Evolutionary conservation across 306 rosid genomes (phyloP).

Genomic region (Hylodesmum podocarpum): DNA sequence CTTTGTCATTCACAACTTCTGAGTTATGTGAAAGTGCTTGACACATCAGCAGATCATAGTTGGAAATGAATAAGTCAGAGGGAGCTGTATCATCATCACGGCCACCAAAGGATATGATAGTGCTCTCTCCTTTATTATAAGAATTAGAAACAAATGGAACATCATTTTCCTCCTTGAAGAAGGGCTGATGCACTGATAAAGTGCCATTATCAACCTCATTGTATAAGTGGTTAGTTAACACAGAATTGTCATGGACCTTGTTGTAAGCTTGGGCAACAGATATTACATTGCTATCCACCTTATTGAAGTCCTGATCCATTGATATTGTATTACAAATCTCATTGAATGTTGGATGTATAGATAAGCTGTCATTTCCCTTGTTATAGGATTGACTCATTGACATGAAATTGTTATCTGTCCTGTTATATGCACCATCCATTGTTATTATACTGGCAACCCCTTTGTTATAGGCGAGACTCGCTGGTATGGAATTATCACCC

Average conservation of each 20-base stretch:
- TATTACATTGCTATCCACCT: slow-evolving; percentile 40
- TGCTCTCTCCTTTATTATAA: slow-evolving; percentile 62
- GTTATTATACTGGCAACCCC: slow-evolving; percentile 42
- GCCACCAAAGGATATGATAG: slow-evolving; percentile 79
- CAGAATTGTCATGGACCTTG: slow-evolving; percentile 38
- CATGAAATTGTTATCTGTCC: slow-evolving; percentile 48
- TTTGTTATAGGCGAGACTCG: slow-evolving; percentile 46
- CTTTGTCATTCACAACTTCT: slow-evolving; percentile 45
- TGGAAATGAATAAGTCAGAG: slow-evolving; percentile 41
- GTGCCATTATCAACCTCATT: slow-evolving; percentile 38
- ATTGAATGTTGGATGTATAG: slow-evolving; percentile 51
- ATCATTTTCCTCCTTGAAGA: slow-evolving; percentile 36
- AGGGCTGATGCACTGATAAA: slow-evolving; percentile 33
- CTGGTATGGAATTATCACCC: slow-evolving; percentile 41
- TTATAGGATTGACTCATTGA: slow-evolving; percentile 53
- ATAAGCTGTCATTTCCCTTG: slow-evolving; percentile 36
- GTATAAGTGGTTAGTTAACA: slow-evolving; percentile 46
- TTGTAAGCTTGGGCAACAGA: slow-evolving; percentile 55
- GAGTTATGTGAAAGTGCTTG: slow-evolving; percentile 37
- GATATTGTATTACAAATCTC: slow-evolving; percentile 39
- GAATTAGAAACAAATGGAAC: slow-evolving; percentile 42
- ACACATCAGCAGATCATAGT: slow-evolving; percentile 60
- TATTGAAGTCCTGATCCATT: slow-evolving; percentile 37
- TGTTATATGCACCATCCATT: slow-evolving; percentile 40
- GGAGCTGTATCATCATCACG: slow-evolving; percentile 44